Conservation (phyloP, 2,329 filamentous ascomycete species). For the Tolypocladium ophioglossoides region DNA sequence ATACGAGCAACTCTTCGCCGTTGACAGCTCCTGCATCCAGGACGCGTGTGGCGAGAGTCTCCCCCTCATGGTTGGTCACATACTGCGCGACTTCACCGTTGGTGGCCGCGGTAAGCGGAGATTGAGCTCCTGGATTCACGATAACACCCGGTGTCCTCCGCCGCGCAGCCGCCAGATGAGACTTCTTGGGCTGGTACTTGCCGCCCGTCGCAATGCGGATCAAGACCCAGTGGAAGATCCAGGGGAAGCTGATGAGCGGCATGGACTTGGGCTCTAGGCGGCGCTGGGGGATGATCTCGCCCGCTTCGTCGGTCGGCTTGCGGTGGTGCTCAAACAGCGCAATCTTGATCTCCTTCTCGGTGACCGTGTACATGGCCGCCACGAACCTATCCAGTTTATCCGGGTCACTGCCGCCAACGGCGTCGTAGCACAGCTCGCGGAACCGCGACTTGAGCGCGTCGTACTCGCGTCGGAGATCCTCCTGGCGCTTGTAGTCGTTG, state of each 20-base stretch:
- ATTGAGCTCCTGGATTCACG: neutral
- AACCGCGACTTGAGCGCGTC: constrained; percentile 58
- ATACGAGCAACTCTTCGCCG: neutral
- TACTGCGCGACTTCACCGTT: neutral
- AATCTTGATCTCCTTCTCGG: constrained; percentile 55
- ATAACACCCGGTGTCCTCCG: neutral
- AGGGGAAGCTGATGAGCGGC: constrained; percentile 88
- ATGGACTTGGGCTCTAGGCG: constrained; percentile 35
- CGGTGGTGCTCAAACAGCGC: constrained; percentile 38
- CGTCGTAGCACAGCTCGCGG: constrained; percentile 52
- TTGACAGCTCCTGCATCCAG: neutral
- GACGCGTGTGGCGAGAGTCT: neutral
- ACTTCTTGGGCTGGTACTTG: constrained; percentile 11
- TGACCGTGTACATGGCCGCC: constrained; percentile 81
- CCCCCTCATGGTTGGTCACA: neutral
- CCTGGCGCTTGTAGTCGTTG: constrained; percentile 76
- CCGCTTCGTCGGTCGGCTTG: constrained; percentile 21
- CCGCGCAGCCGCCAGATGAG: constrained; percentile 6
- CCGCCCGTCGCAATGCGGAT: constrained; percentile 19
- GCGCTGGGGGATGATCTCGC: constrained; percentile 10
- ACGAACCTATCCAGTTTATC: constrained; percentile 59
- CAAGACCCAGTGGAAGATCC: constrained; percentile 65
- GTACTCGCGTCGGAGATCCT: constrained; percentile 65
- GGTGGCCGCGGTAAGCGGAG: neutral
- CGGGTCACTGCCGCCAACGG: constrained; percentile 49